Conservation (phyloP, 164 flowering plant genomes). For the Berberis thunbergii region DNA sequence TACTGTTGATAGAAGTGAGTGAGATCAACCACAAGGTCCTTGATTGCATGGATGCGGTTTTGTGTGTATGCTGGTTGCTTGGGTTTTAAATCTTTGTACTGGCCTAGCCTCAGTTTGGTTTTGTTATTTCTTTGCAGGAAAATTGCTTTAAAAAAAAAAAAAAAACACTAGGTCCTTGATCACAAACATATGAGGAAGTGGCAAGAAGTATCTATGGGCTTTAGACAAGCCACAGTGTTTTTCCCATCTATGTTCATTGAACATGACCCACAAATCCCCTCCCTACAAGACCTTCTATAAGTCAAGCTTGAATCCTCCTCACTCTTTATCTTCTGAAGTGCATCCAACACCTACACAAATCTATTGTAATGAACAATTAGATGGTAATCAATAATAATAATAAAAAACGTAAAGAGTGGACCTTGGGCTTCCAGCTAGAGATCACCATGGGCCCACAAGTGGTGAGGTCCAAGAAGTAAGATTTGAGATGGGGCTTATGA, state of each 20-base stretch:
- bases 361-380: too few relatives aligned
- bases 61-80: too few relatives aligned
- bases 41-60: too few relatives aligned
- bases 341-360: conserved; percentile 38
- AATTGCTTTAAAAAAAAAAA: too few relatives aligned
- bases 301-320: conserved; percentile 88
- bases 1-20: conserved; percentile 97
- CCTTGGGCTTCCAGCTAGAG: too few relatives aligned
- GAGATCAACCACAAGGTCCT: conserved; percentile 98
- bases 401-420: too few relatives aligned
- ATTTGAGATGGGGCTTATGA: conserved; percentile 60
- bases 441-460: conserved; percentile 93
- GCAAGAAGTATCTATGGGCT: conserved; percentile 70
- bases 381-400: too few relatives aligned
- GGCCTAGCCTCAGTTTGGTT: too few relatives aligned
- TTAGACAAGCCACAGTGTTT: conserved; percentile 89
- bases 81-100: too few relatives aligned
- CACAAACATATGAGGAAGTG: conserved; percentile 97
- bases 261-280: conserved; percentile 98
- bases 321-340: conserved; percentile 94
- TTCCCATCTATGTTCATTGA: conserved; percentile 98
- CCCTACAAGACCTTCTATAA: conserved; percentile 92
- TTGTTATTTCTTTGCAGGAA: too few relatives aligned
- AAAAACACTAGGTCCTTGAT: too few relatives aligned
- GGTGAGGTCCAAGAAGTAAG: conserved; percentile 73